Evolutionary conservation across 306 rosid species (phyloP).

Genomic region (Prosopis cineraria): DNA sequence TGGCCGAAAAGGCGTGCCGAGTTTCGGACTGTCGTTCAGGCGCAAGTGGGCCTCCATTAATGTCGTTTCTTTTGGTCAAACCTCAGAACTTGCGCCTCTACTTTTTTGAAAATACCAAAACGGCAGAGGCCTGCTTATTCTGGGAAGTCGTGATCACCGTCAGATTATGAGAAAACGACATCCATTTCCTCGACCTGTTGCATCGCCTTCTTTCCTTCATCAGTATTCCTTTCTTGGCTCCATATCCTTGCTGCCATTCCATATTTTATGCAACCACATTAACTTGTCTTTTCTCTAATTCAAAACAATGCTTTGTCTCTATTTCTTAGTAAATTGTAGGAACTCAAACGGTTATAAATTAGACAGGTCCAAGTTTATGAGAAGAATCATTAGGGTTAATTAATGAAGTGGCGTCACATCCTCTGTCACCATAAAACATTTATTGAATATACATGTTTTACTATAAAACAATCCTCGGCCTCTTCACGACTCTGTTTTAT

Average conservation of each 20-base stretch:
- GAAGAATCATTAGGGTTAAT: not conserved
- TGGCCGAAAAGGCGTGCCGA: too few species aligned
- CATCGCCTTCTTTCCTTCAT: slow-evolving; percentile 23
- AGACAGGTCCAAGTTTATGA: not conserved
- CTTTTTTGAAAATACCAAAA: not conserved
- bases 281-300: too few species aligned
- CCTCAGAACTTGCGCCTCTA: not conserved
- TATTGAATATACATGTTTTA: too few species aligned
- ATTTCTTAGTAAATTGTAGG: too few species aligned
- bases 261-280: not conserved
- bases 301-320: too few species aligned
- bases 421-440: not conserved
- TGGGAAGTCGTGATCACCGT: slow-evolving; percentile 9
- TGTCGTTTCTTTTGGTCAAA: slow-evolving; percentile 5
- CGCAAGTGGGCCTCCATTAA: not conserved
- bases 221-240: not conserved
- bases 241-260: not conserved
- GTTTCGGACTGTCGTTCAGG: not conserved
- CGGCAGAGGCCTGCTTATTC: not conserved
- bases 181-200: not conserved
- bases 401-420: slow-evolving; percentile 13
- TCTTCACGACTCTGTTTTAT: not conserved
- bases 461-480: too few species aligned
- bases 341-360: too few species aligned
- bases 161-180: slow-evolving; percentile 20